A percentile compares a stretch with the other conserved stretches of the same genome.
phyloP scores from a whole-genome alignment of 2,329 filamentous ascomycete genomes.

The Rhynchosporium graminicola region DNA sequence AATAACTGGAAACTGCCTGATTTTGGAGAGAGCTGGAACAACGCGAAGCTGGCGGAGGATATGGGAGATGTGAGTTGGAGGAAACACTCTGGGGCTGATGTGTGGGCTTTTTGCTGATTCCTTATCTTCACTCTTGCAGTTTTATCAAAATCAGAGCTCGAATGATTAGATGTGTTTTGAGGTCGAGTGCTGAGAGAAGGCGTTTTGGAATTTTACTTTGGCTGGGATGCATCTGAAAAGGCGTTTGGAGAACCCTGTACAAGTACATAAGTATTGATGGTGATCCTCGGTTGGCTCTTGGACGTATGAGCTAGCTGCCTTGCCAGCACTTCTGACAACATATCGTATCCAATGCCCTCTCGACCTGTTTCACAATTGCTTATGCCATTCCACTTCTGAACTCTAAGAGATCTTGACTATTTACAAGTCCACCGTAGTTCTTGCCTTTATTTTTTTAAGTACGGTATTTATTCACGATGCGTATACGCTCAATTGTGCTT shows the following conservation, averaged over 20 bases:
- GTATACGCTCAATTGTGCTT: no score
- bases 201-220: conserved; percentile 4
- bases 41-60: conserved; percentile 42
- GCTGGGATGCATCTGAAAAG: conserved; percentile 11
- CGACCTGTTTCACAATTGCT: no score
- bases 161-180: conserved; percentile 19
- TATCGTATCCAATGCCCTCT: no score
- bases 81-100: conserved; percentile 25
- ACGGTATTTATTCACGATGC: no score
- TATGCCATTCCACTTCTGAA: no score
- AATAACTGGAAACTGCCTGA: conserved; percentile 82
- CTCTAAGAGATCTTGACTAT: no score
- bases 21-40: conserved; percentile 25
- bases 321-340: no score
- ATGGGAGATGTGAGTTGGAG: conserved; percentile 45
- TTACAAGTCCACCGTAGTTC: no score
- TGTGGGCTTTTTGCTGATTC: conserved; percentile 36
- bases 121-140: conserved; percentile 27
- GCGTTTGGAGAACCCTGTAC: conserved; percentile 7
- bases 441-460: no score
- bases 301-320: no score
- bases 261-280: not conserved
- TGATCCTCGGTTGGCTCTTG: not conserved
- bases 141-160: conserved; percentile 35
- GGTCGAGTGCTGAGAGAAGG: not conserved